Base-by-base conservation (phyloP, 257 asterid genomes). In the Voacanga thouarsii region DNA sequence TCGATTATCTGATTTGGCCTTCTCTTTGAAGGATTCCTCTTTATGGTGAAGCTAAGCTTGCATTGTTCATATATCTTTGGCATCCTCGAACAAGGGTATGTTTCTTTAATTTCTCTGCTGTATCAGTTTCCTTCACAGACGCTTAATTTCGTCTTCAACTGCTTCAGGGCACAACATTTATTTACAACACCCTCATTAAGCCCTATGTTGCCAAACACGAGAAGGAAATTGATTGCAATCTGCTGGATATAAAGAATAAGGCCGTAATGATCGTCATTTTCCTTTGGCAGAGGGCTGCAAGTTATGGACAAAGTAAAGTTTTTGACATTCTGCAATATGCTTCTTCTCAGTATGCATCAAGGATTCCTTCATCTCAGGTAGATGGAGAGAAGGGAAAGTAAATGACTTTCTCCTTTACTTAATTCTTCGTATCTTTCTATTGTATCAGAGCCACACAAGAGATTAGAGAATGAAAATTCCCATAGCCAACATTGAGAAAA, bases 41-140 rank as follows among this genome's bases (percentile, higher is more conserved):
- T 44, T 89, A 90, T 68, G 83, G 84, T 55, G 96, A 89, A 81
- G 89, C 91, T 59, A 89, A 90, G 86, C 53, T 90, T 80, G 93
- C 89, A 63, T 75, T 89, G 3, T 75, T 86, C 68, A 82, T 90
- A 53, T 87, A 83, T 88, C 82, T 90, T 63, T 90, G 96, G 96
- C 82, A 82, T 79, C 90, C 92, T 53, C 83, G 78, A 71, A 90
- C 90, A 44, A 86, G 77, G 85, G 96, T 90, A 82, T 5, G 78
- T 24, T 60, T 60, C 39, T 24, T 1, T 24, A 26, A 24, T 71
- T n/a, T 45, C 12, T 43, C 12, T 43, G 12, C 8, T 47, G 51
- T n/a, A 8, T 28, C 47, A 10, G 57, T 56, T 30, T 16, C 47
- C 19, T 24, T 18, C 23, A 9, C 18, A 53, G 10, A 12, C n/a